phyloP scores from a whole-genome alignment of 768 basidiomycete genomes.

The Neoboletus magnificus region DNA sequence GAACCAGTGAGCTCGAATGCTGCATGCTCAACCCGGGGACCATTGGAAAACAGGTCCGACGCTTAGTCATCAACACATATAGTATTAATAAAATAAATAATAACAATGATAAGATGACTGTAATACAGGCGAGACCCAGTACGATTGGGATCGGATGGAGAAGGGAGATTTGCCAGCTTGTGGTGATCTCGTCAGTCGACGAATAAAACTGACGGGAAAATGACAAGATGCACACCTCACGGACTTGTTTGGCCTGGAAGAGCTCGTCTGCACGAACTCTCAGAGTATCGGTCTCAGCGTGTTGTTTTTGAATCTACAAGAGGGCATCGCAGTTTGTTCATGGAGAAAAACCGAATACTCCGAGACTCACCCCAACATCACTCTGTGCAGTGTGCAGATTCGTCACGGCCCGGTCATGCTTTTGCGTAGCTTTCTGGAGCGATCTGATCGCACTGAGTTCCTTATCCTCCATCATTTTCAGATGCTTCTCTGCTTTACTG shows the following conservation, averaged over 20 bases:
- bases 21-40: no score
- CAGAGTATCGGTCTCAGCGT: slow-evolving; percentile 19
- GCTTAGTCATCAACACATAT: slow-evolving; percentile 24
- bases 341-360: not conserved
- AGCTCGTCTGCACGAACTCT: slow-evolving; percentile 21
- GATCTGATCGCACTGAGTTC: slow-evolving; percentile 51
- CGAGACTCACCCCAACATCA: slow-evolving; percentile 39
- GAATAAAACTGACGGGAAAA: not conserved
- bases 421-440: slow-evolving; percentile 50
- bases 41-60: slow-evolving; percentile 15
- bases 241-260: slow-evolving; percentile 17
- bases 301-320: slow-evolving; percentile 26
- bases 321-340: not conserved
- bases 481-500: slow-evolving; percentile 45
- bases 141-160: not conserved
- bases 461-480: slow-evolving; percentile 46
- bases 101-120: not conserved
- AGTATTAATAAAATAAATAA: not conserved
- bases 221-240: slow-evolving; percentile 16
- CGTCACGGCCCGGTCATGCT: slow-evolving; percentile 48
- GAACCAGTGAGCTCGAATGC: slow-evolving; percentile 20
- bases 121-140: not conserved
- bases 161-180: slow-evolving; percentile 14
- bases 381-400: slow-evolving; percentile 42
- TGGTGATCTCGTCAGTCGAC: not conserved